Conservation (phyloP, 1,139 yeast species). For the Saccharomycopsis phalli region DNA sequence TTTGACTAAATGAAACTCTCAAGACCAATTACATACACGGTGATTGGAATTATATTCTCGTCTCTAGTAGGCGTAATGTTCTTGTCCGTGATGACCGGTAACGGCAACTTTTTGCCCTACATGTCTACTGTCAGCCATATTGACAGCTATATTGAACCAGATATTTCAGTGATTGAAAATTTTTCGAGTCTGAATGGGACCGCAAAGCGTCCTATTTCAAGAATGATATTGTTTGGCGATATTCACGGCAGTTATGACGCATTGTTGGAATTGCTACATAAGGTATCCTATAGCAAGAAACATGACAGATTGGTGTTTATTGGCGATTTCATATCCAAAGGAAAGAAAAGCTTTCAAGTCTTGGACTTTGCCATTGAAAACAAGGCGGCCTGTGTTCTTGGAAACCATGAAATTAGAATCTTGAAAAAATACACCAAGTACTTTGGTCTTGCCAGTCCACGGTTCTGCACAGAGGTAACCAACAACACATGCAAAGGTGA, state of each 20-base stretch:
- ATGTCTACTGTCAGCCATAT: background rate
- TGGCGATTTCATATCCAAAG: constrained; percentile 85
- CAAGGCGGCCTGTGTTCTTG: constrained; percentile 65
- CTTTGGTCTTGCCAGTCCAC: constrained; percentile 38
- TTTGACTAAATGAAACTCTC: constrained; percentile 1
- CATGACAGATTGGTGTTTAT: constrained; percentile 58
- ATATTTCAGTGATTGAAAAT: background rate
- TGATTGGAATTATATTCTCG: background rate
- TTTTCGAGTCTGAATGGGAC: too few relatives aligned
- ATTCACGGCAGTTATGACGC: constrained; percentile 71
- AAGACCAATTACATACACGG: background rate
- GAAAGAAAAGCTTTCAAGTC: constrained; percentile 65
- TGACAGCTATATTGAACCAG: background rate
- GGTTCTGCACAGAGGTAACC: constrained; percentile 18
- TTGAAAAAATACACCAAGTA: constrained; percentile 50
- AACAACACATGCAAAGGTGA: constrained; percentile 11
- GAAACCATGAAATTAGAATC: constrained; percentile 77
- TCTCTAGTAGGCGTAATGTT: background rate
- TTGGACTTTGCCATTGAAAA: constrained; percentile 56
- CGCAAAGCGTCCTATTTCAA: constrained; percentile 20
- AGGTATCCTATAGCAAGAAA: constrained; percentile 35
- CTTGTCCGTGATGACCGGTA: background rate
- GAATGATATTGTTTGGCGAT: constrained; percentile 73
- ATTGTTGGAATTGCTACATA: constrained; percentile 42
- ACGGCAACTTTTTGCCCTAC: background rate